phyloP scores from a whole-genome alignment of 192 early-diverging fungal genomes.

The Rhizophagus prolifer region DNA sequence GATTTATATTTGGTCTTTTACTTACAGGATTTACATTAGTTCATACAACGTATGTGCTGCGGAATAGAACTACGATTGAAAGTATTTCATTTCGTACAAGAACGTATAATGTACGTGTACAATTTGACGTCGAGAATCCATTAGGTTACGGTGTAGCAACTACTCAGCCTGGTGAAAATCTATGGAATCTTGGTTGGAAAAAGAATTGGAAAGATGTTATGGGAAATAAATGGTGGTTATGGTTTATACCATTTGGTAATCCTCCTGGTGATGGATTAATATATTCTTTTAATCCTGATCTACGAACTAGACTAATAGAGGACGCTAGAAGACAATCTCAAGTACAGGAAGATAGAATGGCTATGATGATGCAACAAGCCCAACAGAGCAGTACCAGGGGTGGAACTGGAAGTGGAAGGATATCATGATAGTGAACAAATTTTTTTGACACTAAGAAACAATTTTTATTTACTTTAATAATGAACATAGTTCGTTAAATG shows the following conservation, averaged over 20 bases:
- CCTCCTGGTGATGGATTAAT: slow-evolving; percentile 13
- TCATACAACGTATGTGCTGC: slow-evolving; percentile 47
- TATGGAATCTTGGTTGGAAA: slow-evolving; percentile 46
- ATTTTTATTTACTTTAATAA: too few species aligned
- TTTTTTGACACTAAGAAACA: too few species aligned
- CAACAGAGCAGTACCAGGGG: not conserved
- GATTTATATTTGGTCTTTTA: slow-evolving; percentile 45
- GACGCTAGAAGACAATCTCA: slow-evolving; percentile 16
- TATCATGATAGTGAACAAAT: too few species aligned
- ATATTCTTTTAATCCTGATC: slow-evolving; percentile 5
- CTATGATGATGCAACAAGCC: slow-evolving; percentile 19
- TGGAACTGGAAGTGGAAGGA: not conserved
- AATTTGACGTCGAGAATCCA: slow-evolving; percentile 29
- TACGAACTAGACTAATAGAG: not conserved
- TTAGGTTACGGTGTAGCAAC: slow-evolving; percentile 35
- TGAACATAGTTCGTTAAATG: too few species aligned
- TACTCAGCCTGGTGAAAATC: slow-evolving; percentile 37
- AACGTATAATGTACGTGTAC: slow-evolving; percentile 5
- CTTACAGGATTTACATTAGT: slow-evolving; percentile 49
- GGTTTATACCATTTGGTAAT: slow-evolving; percentile 39
- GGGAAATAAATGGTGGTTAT: slow-evolving; percentile 47
- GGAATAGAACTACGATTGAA: slow-evolving; percentile 59
- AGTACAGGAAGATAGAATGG: slow-evolving; percentile 22
- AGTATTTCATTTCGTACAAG: slow-evolving; percentile 7
- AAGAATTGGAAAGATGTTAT: slow-evolving; percentile 53